Evolutionary conservation across 768 basidiomycete species (phyloP).

Genomic region (Serendipita indica): DNA sequence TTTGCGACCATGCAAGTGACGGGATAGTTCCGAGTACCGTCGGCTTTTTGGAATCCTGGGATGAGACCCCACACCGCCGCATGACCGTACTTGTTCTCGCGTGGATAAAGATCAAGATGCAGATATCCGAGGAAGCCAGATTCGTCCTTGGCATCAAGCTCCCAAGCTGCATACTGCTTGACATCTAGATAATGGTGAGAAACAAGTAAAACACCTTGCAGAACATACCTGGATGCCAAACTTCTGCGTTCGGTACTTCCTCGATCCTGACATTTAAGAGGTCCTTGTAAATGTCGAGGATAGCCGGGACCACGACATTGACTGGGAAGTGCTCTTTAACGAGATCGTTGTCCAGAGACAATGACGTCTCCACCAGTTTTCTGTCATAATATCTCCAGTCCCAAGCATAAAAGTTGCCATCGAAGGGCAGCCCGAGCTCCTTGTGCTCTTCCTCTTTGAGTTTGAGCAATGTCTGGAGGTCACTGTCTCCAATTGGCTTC

Average conservation of each 20-base stretch:
- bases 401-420: conserved; percentile 68
- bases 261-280: conserved; percentile 49
- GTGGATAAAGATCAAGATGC: conserved; percentile 78
- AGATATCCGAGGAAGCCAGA: conserved; percentile 70
- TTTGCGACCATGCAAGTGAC: conserved; percentile 81
- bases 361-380: conserved; percentile 46
- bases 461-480: conserved; percentile 48
- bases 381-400: conserved; percentile 68
- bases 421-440: conserved; percentile 42
- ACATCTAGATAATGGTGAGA: conserved; percentile 36
- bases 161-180: conserved; percentile 76
- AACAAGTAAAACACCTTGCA: background rate
- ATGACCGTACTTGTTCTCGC: conserved; percentile 69
- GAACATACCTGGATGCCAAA: conserved; percentile 65
- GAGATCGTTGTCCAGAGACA: conserved; percentile 58
- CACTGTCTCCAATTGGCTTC: conserved; percentile 52
- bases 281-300: conserved; percentile 71
- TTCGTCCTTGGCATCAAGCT: conserved; percentile 53
- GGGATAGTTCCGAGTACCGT: conserved; percentile 55
- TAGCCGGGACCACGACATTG: conserved; percentile 62
- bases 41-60: conserved; percentile 40
- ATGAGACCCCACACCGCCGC: conserved; percentile 74
- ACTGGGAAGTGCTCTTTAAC: conserved; percentile 90
- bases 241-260: conserved; percentile 35
- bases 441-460: conserved; percentile 65